A percentile compares a stretch with the other conserved stretches of the same genome.
These are phyloP conservation scores for Globisporangium parvum DNA, from an alignment of 352 stramenopile species.

Conservation along the genomic window DNA sequence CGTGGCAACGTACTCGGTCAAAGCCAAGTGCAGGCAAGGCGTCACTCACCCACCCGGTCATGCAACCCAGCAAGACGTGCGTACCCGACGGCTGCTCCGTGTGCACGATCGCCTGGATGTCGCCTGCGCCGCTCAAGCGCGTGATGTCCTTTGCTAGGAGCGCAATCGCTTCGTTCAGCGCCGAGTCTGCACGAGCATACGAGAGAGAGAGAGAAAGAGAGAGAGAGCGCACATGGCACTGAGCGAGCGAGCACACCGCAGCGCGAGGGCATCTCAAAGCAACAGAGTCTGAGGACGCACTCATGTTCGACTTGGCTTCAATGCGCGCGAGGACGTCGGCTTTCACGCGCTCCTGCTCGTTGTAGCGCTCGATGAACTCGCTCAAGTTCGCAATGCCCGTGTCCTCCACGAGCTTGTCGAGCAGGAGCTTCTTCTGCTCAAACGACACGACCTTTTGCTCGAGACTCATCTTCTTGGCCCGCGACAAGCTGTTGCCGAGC, in stretches of 20 bases:
- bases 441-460: constrained; percentile 67
- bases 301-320: constrained; percentile 39
- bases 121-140: constrained; percentile 36
- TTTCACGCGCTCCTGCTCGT: constrained; percentile 48
- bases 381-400: constrained; percentile 43
- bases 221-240: background rate
- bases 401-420: constrained; percentile 52
- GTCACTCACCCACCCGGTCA: background rate
- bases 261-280: background rate
- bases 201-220: background rate
- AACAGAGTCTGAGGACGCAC: constrained; percentile 11
- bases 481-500: constrained; percentile 17
- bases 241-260: background rate
- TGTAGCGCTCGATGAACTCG: constrained; percentile 63
- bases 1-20: no score
- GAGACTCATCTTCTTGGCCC: constrained; percentile 42
- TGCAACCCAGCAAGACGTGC: background rate
- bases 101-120: constrained; percentile 28
- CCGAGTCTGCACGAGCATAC: constrained; percentile 22
- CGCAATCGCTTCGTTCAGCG: constrained; percentile 36
- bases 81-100: constrained; percentile 41
- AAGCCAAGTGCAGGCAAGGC: no score
- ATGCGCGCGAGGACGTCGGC: constrained; percentile 44
- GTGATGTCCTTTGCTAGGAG: constrained; percentile 55
- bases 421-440: constrained; percentile 58